phyloP scores from a whole-genome alignment of 1,284 basidiomycete species.

The Microbotryum violaceum region DNA sequence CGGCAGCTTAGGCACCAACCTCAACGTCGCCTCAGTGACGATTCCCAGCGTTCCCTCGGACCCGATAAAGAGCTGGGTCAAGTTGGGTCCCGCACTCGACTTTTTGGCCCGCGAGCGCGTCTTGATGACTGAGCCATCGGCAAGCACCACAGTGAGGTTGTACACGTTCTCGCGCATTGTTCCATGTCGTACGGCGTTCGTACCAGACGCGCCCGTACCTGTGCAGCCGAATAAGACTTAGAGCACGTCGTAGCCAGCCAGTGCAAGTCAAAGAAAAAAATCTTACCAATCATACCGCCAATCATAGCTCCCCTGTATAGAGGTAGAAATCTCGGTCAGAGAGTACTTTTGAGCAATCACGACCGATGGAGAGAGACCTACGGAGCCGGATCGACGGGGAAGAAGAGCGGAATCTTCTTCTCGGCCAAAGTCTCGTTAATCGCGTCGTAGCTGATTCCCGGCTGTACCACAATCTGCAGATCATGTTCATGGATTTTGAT shows the following conservation, averaged over 20 bases:
- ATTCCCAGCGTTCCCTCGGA: constrained; percentile 92
- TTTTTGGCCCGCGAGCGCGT: constrained; percentile 74
- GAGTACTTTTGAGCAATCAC: background rate
- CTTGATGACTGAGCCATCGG: constrained; percentile 81
- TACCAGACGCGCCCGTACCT: constrained; percentile 44
- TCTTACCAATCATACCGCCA: constrained; percentile 69
- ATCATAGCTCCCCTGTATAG: constrained; percentile 16
- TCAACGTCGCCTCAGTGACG: constrained; percentile 79
- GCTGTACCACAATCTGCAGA: constrained; percentile 54
- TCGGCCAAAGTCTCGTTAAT: constrained; percentile 67
- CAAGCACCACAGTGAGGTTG: constrained; percentile 71
- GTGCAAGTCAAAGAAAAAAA: too few species aligned
- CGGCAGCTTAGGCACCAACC: constrained; percentile 65
- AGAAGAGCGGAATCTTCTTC: constrained; percentile 72
- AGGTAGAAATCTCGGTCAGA: too few species aligned
- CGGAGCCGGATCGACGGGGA: constrained; percentile 55
- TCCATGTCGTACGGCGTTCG: constrained; percentile 81
- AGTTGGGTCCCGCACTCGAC: constrained; percentile 83
- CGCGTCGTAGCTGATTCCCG: constrained; percentile 79
- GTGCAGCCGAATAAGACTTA: too few species aligned
- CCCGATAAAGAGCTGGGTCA: constrained; percentile 85
- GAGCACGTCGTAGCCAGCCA: too few species aligned
- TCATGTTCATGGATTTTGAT: constrained; percentile 69
- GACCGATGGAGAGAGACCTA: background rate
- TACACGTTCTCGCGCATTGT: constrained; percentile 45